phyloP scores from a whole-genome alignment of 2,329 filamentous ascomycete species.

The Xylariaceae sp. region DNA sequence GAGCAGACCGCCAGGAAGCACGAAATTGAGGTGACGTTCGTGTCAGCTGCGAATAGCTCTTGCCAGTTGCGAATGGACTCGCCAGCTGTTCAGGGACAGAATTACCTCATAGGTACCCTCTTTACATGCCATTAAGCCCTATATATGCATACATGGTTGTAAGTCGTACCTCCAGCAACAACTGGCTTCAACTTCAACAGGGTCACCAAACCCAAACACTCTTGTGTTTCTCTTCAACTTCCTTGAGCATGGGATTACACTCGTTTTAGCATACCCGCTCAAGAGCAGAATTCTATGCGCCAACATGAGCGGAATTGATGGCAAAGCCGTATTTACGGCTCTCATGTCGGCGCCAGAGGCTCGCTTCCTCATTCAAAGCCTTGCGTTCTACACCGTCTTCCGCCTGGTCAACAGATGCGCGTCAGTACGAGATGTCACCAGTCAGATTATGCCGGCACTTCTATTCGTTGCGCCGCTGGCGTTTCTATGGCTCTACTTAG shows the following conservation, averaged over 20 bases:
- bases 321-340: not conserved
- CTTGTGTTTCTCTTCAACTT: not conserved
- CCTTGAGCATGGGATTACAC: not conserved
- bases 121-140: not conserved
- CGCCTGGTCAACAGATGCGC: constrained; percentile 4
- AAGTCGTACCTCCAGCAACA: not conserved
- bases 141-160: not conserved
- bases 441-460: not conserved
- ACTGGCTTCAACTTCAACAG: not conserved
- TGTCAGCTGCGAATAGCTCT: constrained; percentile 8
- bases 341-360: constrained; percentile 15
- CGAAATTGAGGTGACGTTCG: constrained; percentile 11
- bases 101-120: not conserved
- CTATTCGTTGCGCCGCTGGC: constrained; percentile 10
- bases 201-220: not conserved
- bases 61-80: not conserved
- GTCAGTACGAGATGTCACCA: not conserved
- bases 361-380: constrained; percentile 12
- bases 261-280: not conserved
- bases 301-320: constrained; percentile 10
- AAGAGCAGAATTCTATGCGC: not conserved
- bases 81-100: constrained; percentile 5
- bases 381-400: constrained; percentile 8
- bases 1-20: constrained; percentile 1
- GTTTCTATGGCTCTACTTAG: constrained; percentile 36